phyloP scores from a whole-genome alignment of 331 rosid species.

The Cydonia oblonga region DNA sequence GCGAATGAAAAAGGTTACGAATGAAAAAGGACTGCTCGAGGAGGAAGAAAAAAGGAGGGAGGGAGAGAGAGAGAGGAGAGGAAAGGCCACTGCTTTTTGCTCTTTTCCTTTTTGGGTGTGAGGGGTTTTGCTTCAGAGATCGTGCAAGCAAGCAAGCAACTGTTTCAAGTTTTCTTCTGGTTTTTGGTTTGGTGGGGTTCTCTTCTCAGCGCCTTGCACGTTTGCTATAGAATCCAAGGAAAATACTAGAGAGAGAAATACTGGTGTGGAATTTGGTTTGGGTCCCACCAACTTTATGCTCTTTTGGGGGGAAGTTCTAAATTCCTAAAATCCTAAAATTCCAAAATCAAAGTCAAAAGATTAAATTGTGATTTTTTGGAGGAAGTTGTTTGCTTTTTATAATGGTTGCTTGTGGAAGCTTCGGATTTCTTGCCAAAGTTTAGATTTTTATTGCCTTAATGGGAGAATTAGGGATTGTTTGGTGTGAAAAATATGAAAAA shows the following conservation, averaged over 20 bases:
- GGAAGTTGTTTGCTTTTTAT: not conserved
- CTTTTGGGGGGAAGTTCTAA: not conserved
- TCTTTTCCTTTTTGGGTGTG: not conserved
- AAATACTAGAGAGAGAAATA: not conserved
- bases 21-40: constrained; percentile 11
- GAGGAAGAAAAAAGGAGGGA: not conserved
- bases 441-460: not conserved
- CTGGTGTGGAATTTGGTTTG: not conserved
- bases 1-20: constrained; percentile 11
- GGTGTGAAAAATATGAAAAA: not conserved
- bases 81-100: not conserved
- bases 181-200: constrained; percentile 9
- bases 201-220: constrained; percentile 3
- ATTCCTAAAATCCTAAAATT: no score
- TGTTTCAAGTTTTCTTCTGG: constrained; percentile 3
- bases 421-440: not conserved
- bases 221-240: constrained; percentile 10
- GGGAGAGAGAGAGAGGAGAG: not conserved
- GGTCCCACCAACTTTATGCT: constrained; percentile 5
- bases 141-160: constrained; percentile 39
- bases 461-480: not conserved
- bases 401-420: not conserved
- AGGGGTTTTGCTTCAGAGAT: constrained; percentile 20
- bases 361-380: not conserved
- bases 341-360: not conserved